Evolutionary conservation across 345 rosid species (phyloP).

Genomic region (Nasturtium officinale): DNA sequence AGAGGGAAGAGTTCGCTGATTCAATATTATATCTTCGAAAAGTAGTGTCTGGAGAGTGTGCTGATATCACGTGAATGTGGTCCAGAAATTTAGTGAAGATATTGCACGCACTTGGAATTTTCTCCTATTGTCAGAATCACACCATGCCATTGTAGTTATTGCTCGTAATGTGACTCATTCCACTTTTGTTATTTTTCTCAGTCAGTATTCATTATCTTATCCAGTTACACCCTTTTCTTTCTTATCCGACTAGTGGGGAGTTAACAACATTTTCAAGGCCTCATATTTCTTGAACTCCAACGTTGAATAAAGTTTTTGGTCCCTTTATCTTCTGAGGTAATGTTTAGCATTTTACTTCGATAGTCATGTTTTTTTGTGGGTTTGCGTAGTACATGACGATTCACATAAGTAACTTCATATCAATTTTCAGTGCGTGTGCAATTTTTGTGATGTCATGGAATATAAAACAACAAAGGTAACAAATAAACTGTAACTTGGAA

Average conservation of each 20-base stretch:
- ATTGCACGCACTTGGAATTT: constrained; percentile 20
- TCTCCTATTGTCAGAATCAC: neutral
- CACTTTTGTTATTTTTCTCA: constrained; percentile 4
- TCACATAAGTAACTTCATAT: neutral
- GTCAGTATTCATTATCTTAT: constrained; percentile 22
- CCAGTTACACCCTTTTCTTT: constrained; percentile 10
- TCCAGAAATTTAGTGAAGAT: neutral
- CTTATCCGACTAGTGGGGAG: constrained; percentile 27
- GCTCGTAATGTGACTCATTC: constrained; percentile 12
- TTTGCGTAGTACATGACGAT: neutral
- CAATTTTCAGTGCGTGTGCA: neutral
- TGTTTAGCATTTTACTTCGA: constrained; percentile 7
- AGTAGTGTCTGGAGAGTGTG: neutral
- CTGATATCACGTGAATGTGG: neutral
- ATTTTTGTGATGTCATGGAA: neutral
- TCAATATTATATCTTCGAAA: neutral
- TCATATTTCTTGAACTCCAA: constrained; percentile 5
- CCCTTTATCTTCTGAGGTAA: constrained; percentile 20
- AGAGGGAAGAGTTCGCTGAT: neutral
- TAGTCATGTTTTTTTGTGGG: neutral
- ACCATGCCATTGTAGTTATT: constrained; percentile 13
- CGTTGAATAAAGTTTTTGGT: constrained; percentile 12
- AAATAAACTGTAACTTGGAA: constrained; percentile 8
- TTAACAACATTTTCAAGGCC: neutral
- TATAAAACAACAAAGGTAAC: constrained; percentile 3